Evolutionary conservation across 495 filamentous ascomycete species (phyloP), one percentile per base, ranked within the genome.

Genomic region (Lasiosphaeris hirsuta): DNA sequence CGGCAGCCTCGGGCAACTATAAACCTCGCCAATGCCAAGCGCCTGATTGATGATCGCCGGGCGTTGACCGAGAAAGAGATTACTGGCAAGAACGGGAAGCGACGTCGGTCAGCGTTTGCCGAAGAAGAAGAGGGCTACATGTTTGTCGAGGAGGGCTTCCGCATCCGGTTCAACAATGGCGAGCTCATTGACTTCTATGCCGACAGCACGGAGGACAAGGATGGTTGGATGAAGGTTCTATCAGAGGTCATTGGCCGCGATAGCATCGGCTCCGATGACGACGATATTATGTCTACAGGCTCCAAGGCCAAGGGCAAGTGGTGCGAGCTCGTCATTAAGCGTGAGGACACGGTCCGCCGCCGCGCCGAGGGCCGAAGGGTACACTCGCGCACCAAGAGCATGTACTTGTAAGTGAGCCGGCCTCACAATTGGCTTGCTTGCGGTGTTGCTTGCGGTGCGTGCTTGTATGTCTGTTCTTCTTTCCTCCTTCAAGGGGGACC

Each of bases 41-140:
- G 94, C 64, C 78, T 98, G 35, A 97, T 98, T 61, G 94, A 98
- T 69, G 94, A 97, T 63, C 85, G 89, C 19, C 81, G 84, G n/a
- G 78, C 90, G 30, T 81, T 98, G 37, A 87, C 84, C 6, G 85
- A 96, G 60, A 90, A 85, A 55, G 88, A 91, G 67, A 89, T 86
- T 0, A 84, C 79, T 42, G 86, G 85, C 19, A 87, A 87, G 65
- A 81, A 80, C 58, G 88, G 89, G 54, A 86, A 86, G 61, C 85
- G 94, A 18, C 86, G 94, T 37, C 92, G 94, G 67, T 95, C 90
- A 51, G 94, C 90, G 30, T 98, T 98, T 63, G 92, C 95, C 7
- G 94, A 97, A 71, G 95, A 97, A 64, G 95, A 97, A 71, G 94
- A 98, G 64, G 94, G 95, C 46, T 98, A 97, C 75, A 96, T 97